Conservation (phyloP, 2,329 filamentous ascomycete genomes). For the Alternaria gansuensis region DNA sequence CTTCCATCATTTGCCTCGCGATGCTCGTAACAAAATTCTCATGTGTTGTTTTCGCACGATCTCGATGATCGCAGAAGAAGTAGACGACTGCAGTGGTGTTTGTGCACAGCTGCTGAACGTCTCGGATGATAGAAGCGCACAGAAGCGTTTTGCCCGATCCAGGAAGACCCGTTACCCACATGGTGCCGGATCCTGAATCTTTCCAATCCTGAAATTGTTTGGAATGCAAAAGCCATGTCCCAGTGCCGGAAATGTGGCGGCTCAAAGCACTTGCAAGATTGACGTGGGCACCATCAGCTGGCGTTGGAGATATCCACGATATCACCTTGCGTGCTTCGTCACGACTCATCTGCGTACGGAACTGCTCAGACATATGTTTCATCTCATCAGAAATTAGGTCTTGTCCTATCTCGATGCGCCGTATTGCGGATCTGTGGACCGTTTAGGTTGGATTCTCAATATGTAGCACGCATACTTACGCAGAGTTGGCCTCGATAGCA, state of each 20-base stretch:
- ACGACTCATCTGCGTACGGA: background rate
- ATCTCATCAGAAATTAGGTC: background rate
- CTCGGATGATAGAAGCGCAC: background rate
- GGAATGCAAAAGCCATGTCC: background rate
- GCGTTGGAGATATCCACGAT: background rate
- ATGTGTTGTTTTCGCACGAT: background rate
- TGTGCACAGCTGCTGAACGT: background rate
- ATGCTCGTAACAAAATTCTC: background rate
- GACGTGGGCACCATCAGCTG: background rate
- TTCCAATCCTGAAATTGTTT: background rate
- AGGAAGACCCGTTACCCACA: conserved; percentile 3
- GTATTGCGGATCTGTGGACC: background rate
- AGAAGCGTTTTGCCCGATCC: background rate
- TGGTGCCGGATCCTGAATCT: background rate
- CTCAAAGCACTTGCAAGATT: background rate
- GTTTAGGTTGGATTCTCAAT: background rate
- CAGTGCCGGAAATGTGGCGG: background rate
- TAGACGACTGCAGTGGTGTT: background rate
- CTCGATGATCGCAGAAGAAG: conserved; percentile 6
- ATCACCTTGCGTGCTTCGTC: background rate
- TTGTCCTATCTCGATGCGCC: background rate
- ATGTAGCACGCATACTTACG: background rate
- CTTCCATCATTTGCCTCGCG: background rate
- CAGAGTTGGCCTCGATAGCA: conserved; percentile 17
- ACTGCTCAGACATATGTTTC: conserved; percentile 1